These are phyloP conservation scores for Nidularia sp. DNA, from an alignment of 768 basidiomycete genomes.

Conservation along the genomic window DNA sequence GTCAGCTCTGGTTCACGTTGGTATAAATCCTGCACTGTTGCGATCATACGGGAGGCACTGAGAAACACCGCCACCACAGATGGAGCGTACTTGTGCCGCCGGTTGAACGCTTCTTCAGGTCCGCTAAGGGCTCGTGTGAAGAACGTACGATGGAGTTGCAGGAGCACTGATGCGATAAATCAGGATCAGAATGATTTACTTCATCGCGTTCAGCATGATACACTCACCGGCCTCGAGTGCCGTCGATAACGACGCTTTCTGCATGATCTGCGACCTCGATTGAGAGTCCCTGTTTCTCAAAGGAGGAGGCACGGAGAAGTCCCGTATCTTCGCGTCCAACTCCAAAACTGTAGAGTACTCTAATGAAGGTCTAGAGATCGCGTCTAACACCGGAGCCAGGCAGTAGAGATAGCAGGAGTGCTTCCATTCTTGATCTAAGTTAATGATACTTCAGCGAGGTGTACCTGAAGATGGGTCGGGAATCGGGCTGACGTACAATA, in stretches of 20 bases:
- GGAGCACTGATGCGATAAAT: slow-evolving; percentile 37
- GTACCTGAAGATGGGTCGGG: neutral
- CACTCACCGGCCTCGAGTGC: slow-evolving; percentile 58
- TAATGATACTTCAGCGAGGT: slow-evolving; percentile 3
- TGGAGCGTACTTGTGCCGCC: slow-evolving; percentile 61
- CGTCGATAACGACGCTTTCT: slow-evolving; percentile 53
- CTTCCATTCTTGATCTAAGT: slow-evolving; percentile 66
- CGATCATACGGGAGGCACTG: slow-evolving; percentile 60
- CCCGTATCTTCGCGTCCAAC: slow-evolving; percentile 57
- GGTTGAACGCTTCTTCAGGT: slow-evolving; percentile 55
- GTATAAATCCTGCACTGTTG: slow-evolving; percentile 53
- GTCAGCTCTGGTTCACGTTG: slow-evolving; percentile 56
- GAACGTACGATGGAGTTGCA: slow-evolving; percentile 65
- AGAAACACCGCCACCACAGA: slow-evolving; percentile 68
- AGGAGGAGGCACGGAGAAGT: slow-evolving; percentile 49
- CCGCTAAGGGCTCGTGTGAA: slow-evolving; percentile 61
- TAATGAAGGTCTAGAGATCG: slow-evolving; percentile 47
- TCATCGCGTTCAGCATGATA: neutral
- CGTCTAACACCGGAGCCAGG: slow-evolving; percentile 57
- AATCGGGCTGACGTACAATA: slow-evolving; percentile 28
- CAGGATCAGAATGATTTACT: too few relatives aligned
- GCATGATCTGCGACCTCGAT: slow-evolving; percentile 49
- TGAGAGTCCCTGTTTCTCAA: slow-evolving; percentile 39
- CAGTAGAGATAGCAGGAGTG: slow-evolving; percentile 59
- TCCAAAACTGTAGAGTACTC: slow-evolving; percentile 49